Evolutionary conservation across 306 rosid species (phyloP), one percentile per base, ranked within the genome.

Genomic region (Alnus glutinosa): DNA sequence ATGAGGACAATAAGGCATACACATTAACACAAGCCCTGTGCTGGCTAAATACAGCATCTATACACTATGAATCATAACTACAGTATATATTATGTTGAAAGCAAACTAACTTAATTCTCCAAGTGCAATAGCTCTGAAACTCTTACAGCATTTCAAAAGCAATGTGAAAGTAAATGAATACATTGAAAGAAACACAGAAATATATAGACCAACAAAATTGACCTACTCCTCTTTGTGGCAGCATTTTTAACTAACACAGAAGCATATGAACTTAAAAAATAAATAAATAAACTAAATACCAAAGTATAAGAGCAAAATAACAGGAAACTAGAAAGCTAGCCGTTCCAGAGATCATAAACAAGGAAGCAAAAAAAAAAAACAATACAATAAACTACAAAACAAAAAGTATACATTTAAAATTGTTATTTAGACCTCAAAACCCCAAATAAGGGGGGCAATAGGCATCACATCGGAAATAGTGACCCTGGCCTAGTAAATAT

Each of bases 41-140:
- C 44, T 47, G 12, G 70, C 75, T 51, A 70, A 36, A 55, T 39
- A 55, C 28, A 77, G n/a, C 58, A 48, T 19, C 8, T 54, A 69
- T 47, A 49, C 71, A 75, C 61, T 71, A 54, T 42, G 62, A 80
- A 81, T 50, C 36, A 16, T 19, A 9, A 49, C 50, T 67, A 37
- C 47, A 67, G 70, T 34, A 1, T 37, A 16, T 8, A 67, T 37
- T 14, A 67, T 39, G 14, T 39, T 67, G 30, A 67, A n/a, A 67
- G 14, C 30, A 67, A 37, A 42, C 32, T 16, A 42, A 16, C 32
- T 42, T 64, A 64, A 64, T 7, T 64, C 48, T 34, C n/a, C 8
- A 36, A 34, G 48, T 36, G 48, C 15, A 64, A 64, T 37, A 64
- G 47, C 70, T 36, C 47, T 36, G 7, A 64, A 36, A 64, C 48